These are phyloP conservation scores for Arctium minus DNA, from an alignment of 129 eudicot species.

Conservation along the genomic window DNA sequence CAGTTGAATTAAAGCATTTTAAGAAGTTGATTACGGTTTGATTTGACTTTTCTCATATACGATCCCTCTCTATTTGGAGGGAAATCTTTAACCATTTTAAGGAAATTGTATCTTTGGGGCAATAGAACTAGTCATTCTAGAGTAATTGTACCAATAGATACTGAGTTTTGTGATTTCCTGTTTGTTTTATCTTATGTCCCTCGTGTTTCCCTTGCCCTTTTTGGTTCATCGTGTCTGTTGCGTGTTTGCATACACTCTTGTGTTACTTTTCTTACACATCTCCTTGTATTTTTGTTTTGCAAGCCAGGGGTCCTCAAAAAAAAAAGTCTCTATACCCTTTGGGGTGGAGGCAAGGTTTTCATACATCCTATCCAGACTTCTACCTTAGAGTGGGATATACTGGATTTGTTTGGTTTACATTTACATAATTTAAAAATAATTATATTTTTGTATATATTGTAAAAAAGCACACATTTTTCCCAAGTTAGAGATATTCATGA, in stretches of 20 bases:
- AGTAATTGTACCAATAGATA: not conserved
- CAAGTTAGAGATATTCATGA: not conserved
- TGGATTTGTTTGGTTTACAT: too few species aligned
- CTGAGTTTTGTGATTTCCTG: not conserved
- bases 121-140: not conserved
- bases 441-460: too few species aligned
- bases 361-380: not conserved
- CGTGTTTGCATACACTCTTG: not conserved
- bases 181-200: not conserved
- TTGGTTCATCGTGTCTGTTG: not conserved
- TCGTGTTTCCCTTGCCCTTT: not conserved
- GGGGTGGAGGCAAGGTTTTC: not conserved
- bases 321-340: not conserved
- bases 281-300: not conserved
- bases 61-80: not conserved
- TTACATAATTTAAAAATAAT: not conserved
- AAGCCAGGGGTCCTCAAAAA: too few species aligned
- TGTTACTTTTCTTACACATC: not conserved
- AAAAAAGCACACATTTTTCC: not conserved
- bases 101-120: not conserved
- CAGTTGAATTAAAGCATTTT: not conserved
- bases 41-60: not conserved
- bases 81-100: not conserved
- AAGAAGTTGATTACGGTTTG: not conserved
- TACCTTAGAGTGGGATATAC: not conserved